Percentiles rank a stretch among this genome's conserved stretches.
Conservation (phyloP, 805 yeast species). For the Lachancea nothofagi region DNA sequence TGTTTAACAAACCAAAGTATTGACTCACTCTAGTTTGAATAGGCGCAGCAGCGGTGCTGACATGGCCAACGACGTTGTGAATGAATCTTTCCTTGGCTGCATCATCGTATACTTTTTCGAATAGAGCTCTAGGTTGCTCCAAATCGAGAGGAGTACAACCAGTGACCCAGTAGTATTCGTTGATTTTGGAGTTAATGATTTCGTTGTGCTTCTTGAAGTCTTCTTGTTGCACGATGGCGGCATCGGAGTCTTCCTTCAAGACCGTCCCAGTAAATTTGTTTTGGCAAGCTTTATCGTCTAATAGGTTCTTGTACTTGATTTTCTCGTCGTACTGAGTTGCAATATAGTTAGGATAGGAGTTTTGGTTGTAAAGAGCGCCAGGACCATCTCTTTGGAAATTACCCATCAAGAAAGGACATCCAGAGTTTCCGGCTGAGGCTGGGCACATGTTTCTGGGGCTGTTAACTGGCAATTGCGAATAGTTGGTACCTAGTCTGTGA, state of each 20-base stretch:
- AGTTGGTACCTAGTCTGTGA: slow-evolving; percentile 67
- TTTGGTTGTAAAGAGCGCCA: slow-evolving; percentile 44
- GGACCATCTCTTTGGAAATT: slow-evolving; percentile 59
- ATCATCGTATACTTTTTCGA: slow-evolving; percentile 36
- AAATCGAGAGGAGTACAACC: slow-evolving; percentile 41
- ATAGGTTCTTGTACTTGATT: slow-evolving; percentile 18
- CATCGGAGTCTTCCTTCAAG: slow-evolving; percentile 23
- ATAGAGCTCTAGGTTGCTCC: slow-evolving; percentile 43
- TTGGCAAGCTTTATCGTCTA: slow-evolving; percentile 15
- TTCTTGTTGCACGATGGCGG: slow-evolving; percentile 28
- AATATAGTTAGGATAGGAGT: slow-evolving; percentile 47
- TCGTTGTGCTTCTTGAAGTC: slow-evolving; percentile 34
- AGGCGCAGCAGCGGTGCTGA: slow-evolving; percentile 28
- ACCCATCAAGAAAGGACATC: slow-evolving; percentile 35
- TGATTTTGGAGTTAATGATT: slow-evolving; percentile 34
- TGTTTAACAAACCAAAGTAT: slow-evolving; percentile 39
- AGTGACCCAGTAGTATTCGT: slow-evolving; percentile 34
- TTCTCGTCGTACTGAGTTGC: slow-evolving; percentile 31
- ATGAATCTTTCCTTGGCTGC: slow-evolving; percentile 33
- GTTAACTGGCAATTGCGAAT: slow-evolving; percentile 62
- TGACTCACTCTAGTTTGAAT: slow-evolving; percentile 38
- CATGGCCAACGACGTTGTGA: slow-evolving; percentile 38
- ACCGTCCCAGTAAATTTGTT: slow-evolving; percentile 35
- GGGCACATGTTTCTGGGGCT: slow-evolving; percentile 31
- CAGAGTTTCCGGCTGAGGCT: slow-evolving; percentile 9